Base-by-base conservation (phyloP, 805 yeast species). In the Babjeviella inositovora region DNA sequence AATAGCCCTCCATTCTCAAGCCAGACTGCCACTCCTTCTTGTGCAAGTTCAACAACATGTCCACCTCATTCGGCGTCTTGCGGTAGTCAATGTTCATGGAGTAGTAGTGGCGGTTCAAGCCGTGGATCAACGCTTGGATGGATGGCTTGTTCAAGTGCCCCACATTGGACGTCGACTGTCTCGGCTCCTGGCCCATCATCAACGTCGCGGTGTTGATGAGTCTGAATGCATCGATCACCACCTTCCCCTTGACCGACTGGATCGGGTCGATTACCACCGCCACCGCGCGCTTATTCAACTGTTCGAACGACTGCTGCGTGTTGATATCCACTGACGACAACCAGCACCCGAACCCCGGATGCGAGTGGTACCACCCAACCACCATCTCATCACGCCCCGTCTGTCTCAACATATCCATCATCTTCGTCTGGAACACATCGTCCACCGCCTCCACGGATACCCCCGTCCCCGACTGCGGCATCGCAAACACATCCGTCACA, bases 281-380 rank as follows among this genome's bases (percentile, higher is more conserved):
- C 18, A 90, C 98, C 0, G 98, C 93, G 37, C 98, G 65, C 32
- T 74, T 75, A 47, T 87, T 87, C 49, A 90, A 70, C 50, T 84
- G 96, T 47, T 90, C 99, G 43, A 90, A 90, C 17, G 95, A 81
- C 47, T 87, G 95, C 45, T 90, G 99, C 3, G 99, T 90, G 49
- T 84, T 82, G 30, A 90, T 93, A 64, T 90, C 99, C 14, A 90
- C 97, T 14, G 85, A 72, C 8, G 97, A 85, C 37, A 90, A 62
- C 99, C 99, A 90, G 58, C 99, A 90, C n/a, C 98, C 98, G 47
- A 87, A 90, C 10, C 98, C 98, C 4, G 98, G 98, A 53, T 90
- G 98, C 8, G 97, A 85, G 47, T 90, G 99, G 57, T 90, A 90
- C 99, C 99, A 90, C 16, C 99, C 99, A 23, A 90, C 99, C 25